Evolutionary conservation across 495 filamentous ascomycete genomes (phyloP).

Genomic region (Eremomyces bilateralis): DNA sequence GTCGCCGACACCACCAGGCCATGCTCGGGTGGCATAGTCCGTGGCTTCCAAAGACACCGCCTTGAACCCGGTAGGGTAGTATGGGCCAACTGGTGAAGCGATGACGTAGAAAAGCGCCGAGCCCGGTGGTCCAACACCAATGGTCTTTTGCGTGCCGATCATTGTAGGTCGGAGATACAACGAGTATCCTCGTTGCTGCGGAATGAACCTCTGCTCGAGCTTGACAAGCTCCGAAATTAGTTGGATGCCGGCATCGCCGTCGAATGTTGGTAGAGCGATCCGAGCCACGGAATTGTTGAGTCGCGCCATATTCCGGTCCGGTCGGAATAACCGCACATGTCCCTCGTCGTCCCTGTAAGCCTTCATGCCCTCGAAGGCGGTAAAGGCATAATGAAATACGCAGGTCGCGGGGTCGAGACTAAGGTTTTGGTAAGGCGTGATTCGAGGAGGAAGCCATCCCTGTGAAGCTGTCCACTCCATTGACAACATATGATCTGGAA

Average conservation of each 20-base stretch:
- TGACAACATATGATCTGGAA: conserved; percentile 82
- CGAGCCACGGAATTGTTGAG: conserved; percentile 74
- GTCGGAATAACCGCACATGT: conserved; percentile 71
- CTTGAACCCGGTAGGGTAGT: conserved; percentile 96
- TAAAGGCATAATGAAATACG: conserved; percentile 96
- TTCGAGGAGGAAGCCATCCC: conserved; percentile 62
- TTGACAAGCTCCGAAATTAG: conserved; percentile 59
- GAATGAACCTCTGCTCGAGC: conserved; percentile 76
- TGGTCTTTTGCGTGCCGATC: conserved; percentile 86
- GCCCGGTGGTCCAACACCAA: conserved; percentile 78
- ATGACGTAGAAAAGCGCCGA: conserved; percentile 85
- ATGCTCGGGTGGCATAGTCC: conserved; percentile 84
- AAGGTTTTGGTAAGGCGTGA: conserved; percentile 90
- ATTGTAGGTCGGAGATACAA: conserved; percentile 89
- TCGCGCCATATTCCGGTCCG: conserved; percentile 85
- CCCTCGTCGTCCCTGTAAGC: conserved; percentile 70
- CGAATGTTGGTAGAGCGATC: conserved; percentile 77
- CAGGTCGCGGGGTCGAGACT: conserved; percentile 88
- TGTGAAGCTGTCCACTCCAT: conserved; percentile 73
- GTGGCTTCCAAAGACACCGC: conserved; percentile 85
- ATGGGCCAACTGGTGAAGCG: conserved; percentile 88
- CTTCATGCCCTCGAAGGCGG: conserved; percentile 97
- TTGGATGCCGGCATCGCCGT: conserved; percentile 45
- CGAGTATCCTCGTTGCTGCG: conserved; percentile 58
- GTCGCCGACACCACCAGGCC: conserved; percentile 91